Evolutionary conservation across 2,329 filamentous ascomycete species (phyloP).

Genomic region (Hypoxylon sp.): DNA sequence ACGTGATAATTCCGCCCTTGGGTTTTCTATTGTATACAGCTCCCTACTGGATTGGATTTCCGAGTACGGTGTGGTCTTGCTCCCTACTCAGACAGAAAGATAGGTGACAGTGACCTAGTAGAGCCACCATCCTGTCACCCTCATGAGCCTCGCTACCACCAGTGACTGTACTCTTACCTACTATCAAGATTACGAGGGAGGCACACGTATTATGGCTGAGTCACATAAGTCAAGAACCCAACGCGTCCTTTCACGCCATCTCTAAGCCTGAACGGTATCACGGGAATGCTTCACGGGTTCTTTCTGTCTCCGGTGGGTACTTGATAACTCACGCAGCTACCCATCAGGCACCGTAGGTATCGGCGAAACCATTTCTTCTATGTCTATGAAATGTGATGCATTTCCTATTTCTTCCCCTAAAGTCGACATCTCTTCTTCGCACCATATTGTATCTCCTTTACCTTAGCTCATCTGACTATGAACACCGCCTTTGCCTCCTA

Average conservation of each 20-base stretch:
- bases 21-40: background rate
- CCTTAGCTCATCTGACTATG: background rate
- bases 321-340: background rate
- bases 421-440: background rate
- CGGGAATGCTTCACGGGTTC: constrained; percentile 7
- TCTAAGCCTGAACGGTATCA: constrained; percentile 1
- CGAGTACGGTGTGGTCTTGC: constrained; percentile 18
- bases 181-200: constrained; percentile 3
- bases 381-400: too few relatives aligned
- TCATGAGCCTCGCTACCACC: background rate
- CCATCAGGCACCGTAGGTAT: background rate
- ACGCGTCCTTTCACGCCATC: background rate
- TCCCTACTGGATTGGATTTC: background rate
- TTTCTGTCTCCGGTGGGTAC: background rate
- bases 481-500: background rate
- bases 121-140: constrained; percentile 2
- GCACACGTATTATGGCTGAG: constrained; percentile 2
- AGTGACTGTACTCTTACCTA: background rate
- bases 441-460: background rate
- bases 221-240: constrained; percentile 2
- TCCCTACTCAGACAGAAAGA: constrained; percentile 1
- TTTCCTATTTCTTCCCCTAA: background rate
- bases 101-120: constrained; percentile 12
- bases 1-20: background rate
- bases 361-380: background rate